Conservation (phyloP, 305 asterid species). For the Petunia hybrid region DNA sequence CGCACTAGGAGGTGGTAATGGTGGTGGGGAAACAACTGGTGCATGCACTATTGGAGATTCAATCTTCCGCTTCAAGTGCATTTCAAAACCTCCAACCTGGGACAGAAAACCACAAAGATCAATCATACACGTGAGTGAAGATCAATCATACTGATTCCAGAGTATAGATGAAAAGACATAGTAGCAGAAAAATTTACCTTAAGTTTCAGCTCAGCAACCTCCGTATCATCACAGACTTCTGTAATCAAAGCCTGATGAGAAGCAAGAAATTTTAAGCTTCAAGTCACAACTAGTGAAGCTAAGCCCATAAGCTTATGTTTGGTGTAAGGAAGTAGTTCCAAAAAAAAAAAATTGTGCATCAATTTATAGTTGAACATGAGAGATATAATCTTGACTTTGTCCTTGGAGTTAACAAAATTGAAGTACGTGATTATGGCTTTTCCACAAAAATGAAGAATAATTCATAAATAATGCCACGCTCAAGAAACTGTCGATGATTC, state of each 20-base stretch:
- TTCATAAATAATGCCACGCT: not conserved
- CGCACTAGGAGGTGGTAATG: constrained; percentile 59
- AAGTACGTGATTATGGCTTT: not conserved
- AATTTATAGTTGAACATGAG: not conserved
- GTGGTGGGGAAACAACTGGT: constrained; percentile 49
- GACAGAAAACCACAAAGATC: not conserved
- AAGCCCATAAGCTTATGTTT: not conserved
- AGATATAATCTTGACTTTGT: constrained; percentile 1
- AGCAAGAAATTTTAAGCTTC: constrained; percentile 32
- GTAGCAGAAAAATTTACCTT: constrained; percentile 51
- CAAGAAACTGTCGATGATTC: not conserved
- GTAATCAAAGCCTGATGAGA: constrained; percentile 60
- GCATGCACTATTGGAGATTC: constrained; percentile 52
- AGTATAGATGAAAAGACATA: not conserved
- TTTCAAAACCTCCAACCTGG: constrained; percentile 74
- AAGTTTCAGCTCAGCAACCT: constrained; percentile 80
- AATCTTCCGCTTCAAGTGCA: constrained; percentile 71
- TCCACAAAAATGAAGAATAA: not conserved
- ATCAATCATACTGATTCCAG: not conserved
- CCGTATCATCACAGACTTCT: constrained; percentile 78
- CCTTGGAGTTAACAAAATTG: not conserved
- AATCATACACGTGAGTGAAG: not conserved
- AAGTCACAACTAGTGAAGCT: constrained; percentile 2
- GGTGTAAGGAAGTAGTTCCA: not conserved
- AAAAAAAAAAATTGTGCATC: not conserved